Percentiles rank a stretch among this genome's conserved stretches.
Evolutionary conservation across 2,329 filamentous ascomycete species (phyloP).

Genomic region (Gaeumannomyces sp.): DNA sequence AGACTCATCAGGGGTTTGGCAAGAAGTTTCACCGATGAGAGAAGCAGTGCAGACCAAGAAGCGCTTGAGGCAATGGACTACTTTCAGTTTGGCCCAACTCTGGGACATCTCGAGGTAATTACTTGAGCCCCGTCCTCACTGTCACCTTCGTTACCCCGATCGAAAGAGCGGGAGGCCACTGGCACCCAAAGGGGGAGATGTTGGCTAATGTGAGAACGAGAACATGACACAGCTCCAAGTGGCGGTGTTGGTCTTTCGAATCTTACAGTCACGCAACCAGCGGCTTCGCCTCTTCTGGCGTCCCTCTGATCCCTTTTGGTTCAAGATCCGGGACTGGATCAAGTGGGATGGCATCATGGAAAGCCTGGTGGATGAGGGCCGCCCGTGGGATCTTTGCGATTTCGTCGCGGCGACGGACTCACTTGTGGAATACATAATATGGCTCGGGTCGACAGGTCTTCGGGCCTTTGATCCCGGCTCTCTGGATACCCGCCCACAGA

Average conservation of each 20-base stretch:
- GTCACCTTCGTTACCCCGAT: too few species aligned
- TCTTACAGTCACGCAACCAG: neutral
- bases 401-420: neutral
- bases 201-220: neutral
- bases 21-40: neutral
- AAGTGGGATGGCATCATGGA: neutral
- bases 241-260: neutral
- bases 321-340: neutral
- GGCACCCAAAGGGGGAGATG: too few species aligned
- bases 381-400: conserved; percentile 8
- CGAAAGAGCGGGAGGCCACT: too few species aligned
- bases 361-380: neutral
- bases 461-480: neutral
- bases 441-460: neutral
- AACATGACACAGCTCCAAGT: neutral
- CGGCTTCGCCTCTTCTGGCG: too few species aligned
- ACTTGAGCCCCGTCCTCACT: neutral
- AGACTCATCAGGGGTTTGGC: conserved; percentile 2
- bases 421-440: neutral
- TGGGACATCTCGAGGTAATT: conserved; percentile 1
- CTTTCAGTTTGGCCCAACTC: neutral
- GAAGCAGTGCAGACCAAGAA: neutral
- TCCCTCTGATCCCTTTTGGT: neutral
- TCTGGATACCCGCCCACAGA: neutral
- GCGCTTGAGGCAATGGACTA: neutral